A percentile compares a stretch with the other conserved stretches of the same genome.
phyloP scores from a whole-genome alignment of 805 yeast species.

The Saccharomycopsis selenospora region DNA sequence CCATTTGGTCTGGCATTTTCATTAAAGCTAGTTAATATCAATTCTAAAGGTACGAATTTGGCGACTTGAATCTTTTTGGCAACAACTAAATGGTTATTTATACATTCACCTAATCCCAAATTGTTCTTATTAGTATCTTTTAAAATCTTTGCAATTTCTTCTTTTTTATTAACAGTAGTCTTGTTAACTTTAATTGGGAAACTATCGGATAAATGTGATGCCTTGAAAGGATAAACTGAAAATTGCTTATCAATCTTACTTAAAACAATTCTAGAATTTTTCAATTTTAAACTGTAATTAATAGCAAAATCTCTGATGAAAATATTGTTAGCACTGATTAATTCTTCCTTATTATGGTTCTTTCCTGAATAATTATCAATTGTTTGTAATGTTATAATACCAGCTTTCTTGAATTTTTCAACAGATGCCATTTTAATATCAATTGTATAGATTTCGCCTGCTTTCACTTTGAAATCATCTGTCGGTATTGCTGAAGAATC shows the following conservation, averaged over 20 bases:
- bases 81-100: constrained; percentile 71
- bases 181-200: constrained; percentile 50
- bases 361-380: constrained; percentile 59
- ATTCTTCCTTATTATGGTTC: constrained; percentile 41
- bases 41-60: constrained; percentile 64
- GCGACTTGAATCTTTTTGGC: constrained; percentile 67
- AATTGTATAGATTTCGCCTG: constrained; percentile 83
- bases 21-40: constrained; percentile 42
- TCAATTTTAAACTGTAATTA: constrained; percentile 66
- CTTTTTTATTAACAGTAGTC: constrained; percentile 26
- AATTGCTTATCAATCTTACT: constrained; percentile 60
- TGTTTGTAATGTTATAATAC: constrained; percentile 61
- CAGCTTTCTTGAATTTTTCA: constrained; percentile 46
- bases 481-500: constrained; percentile 60
- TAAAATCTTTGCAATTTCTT: constrained; percentile 37
- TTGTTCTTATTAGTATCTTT: constrained; percentile 54
- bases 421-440: constrained; percentile 78
- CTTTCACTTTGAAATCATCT: constrained; percentile 60
- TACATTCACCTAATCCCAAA: constrained; percentile 73
- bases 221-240: constrained; percentile 89
- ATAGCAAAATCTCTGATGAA: constrained; percentile 85
- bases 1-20: constrained; percentile 54
- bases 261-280: constrained; percentile 63
- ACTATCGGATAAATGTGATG: constrained; percentile 56
- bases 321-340: constrained; percentile 57